phyloP scores from a whole-genome alignment of 306 rosid genomes.

The Cicer yamashitae region DNA sequence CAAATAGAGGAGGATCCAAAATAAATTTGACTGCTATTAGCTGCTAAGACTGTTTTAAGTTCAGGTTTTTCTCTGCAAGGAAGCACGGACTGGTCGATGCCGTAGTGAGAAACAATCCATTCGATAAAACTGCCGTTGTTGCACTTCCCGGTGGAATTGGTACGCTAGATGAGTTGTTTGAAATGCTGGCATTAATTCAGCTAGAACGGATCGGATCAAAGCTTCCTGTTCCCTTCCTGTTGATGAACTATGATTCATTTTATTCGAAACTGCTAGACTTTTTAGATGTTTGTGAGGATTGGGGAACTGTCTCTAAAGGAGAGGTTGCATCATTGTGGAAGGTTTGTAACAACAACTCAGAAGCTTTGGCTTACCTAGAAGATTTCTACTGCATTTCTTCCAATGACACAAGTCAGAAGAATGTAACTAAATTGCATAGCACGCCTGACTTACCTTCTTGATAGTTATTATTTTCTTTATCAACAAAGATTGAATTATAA shows the following conservation, averaged over 20 bases:
- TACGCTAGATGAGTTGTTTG: slow-evolving; percentile 89
- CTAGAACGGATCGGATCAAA: slow-evolving; percentile 83
- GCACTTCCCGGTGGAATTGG: slow-evolving; percentile 95
- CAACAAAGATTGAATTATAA: neutral
- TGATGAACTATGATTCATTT: slow-evolving; percentile 89
- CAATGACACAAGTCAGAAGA: slow-evolving; percentile 32
- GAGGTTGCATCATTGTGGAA: slow-evolving; percentile 86
- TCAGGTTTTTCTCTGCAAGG: slow-evolving; percentile 96
- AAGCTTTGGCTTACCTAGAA: slow-evolving; percentile 75
- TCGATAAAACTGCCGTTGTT: slow-evolving; percentile 77
- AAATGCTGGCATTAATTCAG: slow-evolving; percentile 77
- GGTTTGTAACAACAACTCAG: slow-evolving; percentile 74
- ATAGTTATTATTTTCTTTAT: slow-evolving; percentile 18
- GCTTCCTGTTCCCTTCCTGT: slow-evolving; percentile 72
- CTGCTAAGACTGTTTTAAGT: slow-evolving; percentile 25
- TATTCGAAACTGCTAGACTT: slow-evolving; percentile 80
- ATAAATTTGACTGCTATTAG: neutral
- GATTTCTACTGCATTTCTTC: slow-evolving; percentile 65
- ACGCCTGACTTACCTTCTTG: slow-evolving; percentile 28
- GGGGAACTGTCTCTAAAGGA: slow-evolving; percentile 82
- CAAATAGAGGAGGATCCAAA: neutral
- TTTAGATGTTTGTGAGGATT: slow-evolving; percentile 65
- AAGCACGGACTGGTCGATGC: slow-evolving; percentile 97
- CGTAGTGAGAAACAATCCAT: slow-evolving; percentile 63
- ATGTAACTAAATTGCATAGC: slow-evolving; percentile 44